phyloP scores from a whole-genome alignment of 805 yeast species.

The Nakazawaea ishiwadae region DNA sequence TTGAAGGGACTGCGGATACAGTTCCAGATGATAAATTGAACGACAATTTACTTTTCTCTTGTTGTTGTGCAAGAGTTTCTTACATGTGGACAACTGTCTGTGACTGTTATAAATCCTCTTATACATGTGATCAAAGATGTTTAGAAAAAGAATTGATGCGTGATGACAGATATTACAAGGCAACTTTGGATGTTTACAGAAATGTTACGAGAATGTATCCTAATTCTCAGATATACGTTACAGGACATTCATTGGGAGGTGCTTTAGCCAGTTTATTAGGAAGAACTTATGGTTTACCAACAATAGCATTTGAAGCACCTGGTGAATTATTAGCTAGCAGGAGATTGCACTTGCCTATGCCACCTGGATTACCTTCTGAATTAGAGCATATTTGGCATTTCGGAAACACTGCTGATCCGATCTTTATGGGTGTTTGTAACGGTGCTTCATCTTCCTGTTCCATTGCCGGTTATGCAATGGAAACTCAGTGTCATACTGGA shows the following conservation, averaged over 20 bases:
- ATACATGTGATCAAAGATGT: slow-evolving; percentile 86
- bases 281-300: slow-evolving; percentile 86
- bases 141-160: slow-evolving; percentile 69
- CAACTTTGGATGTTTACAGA: slow-evolving; percentile 70
- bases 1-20: slow-evolving; percentile 57
- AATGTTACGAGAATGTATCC: slow-evolving; percentile 70
- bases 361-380: slow-evolving; percentile 81
- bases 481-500: slow-evolving; percentile 91
- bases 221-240: slow-evolving; percentile 67
- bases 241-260: slow-evolving; percentile 96
- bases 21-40: slow-evolving; percentile 76
- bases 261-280: slow-evolving; percentile 77
- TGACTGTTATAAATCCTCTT: slow-evolving; percentile 80
- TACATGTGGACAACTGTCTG: slow-evolving; percentile 94
- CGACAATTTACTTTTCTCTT: slow-evolving; percentile 85
- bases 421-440: slow-evolving; percentile 92
- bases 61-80: slow-evolving; percentile 93
- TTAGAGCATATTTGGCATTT: slow-evolving; percentile 89
- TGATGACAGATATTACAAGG: slow-evolving; percentile 78
- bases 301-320: slow-evolving; percentile 88
- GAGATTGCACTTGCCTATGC: slow-evolving; percentile 84
- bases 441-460: slow-evolving; percentile 90
- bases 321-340: slow-evolving; percentile 82
- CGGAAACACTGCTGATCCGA: slow-evolving; percentile 97
- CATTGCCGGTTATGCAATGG: slow-evolving; percentile 95